Percentiles rank a stretch among this genome's conserved stretches.
Conservation (phyloP, 2,329 filamentous ascomycete species). For the Exophiala oligosperma region DNA sequence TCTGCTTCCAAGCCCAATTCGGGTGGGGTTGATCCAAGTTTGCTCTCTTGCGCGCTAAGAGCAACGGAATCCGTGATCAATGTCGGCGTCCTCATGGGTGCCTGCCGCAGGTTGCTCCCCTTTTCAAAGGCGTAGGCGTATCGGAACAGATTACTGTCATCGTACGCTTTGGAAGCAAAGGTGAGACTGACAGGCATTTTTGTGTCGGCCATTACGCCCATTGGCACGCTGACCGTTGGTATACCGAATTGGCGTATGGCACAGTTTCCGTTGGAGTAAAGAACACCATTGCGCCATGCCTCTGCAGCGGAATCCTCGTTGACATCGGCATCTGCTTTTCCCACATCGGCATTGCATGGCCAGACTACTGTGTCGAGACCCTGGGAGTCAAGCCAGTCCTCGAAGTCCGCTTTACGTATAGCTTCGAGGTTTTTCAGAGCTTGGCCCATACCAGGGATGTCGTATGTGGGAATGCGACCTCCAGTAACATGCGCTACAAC, state of each 20-base stretch:
- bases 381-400: constrained; percentile 47
- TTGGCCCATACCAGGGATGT: constrained; percentile 41
- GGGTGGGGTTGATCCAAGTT: neutral
- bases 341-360: constrained; percentile 52
- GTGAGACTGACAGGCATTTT: constrained; percentile 32
- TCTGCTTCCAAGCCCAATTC: neutral
- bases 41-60: neutral
- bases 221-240: constrained; percentile 30
- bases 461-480: constrained; percentile 39
- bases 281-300: constrained; percentile 49
- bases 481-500: constrained; percentile 12
- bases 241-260: constrained; percentile 31
- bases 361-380: constrained; percentile 46
- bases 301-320: constrained; percentile 33
- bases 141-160: constrained; percentile 28
- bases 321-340: constrained; percentile 46
- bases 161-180: constrained; percentile 30
- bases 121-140: constrained; percentile 31
- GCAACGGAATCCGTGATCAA: constrained; percentile 2
- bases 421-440: constrained; percentile 40
- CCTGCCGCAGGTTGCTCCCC: neutral
- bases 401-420: constrained; percentile 41
- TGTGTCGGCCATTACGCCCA: constrained; percentile 29
- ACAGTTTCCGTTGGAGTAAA: constrained; percentile 52
- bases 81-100: neutral